Percentiles rank a stretch among this genome's conserved stretches.
These are phyloP conservation scores for Arthrobotrys entomopaga DNA, from an alignment of 2,329 filamentous ascomycete genomes.

Conservation along the genomic window DNA sequence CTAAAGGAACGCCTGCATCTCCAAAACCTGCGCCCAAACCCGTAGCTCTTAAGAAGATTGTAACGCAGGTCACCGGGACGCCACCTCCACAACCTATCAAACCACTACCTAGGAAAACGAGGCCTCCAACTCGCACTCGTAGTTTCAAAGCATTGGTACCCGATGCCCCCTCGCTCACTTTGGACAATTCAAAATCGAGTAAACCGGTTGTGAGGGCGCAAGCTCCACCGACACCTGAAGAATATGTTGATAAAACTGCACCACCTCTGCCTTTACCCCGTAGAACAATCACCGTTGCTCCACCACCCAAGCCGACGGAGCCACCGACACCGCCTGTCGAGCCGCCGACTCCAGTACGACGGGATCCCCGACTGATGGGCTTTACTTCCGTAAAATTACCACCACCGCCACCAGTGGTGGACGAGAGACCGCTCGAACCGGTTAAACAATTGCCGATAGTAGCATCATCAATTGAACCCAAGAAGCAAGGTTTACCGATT, in stretches of 20 bases:
- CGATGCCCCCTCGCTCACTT: slow-evolving; percentile 14
- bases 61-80: slow-evolving; percentile 39
- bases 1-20: neutral
- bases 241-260: slow-evolving; percentile 15
- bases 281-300: neutral
- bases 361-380: slow-evolving; percentile 37
- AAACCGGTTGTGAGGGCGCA: slow-evolving; percentile 16
- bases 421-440: slow-evolving; percentile 9
- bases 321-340: neutral
- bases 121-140: slow-evolving; percentile 15
- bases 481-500: slow-evolving; percentile 15
- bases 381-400: slow-evolving; percentile 47
- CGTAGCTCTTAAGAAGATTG: slow-evolving; percentile 22
- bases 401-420: slow-evolving; percentile 9
- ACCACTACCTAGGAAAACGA: slow-evolving; percentile 32
- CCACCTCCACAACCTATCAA: slow-evolving; percentile 49
- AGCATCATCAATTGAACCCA: slow-evolving; percentile 11
- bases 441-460: slow-evolving; percentile 23
- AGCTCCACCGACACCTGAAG: slow-evolving; percentile 17
- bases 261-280: slow-evolving; percentile 45
- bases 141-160: slow-evolving; percentile 15
- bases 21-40: slow-evolving; percentile 41
- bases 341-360: slow-evolving; percentile 13
- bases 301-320: slow-evolving; percentile 20
- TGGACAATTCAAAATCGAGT: slow-evolving; percentile 18